A percentile compares a stretch with the other conserved stretches of the same genome.
Evolutionary conservation across 164 flowering plant genomes (phyloP).

Genomic region (Euptelea pleiosperma): DNA sequence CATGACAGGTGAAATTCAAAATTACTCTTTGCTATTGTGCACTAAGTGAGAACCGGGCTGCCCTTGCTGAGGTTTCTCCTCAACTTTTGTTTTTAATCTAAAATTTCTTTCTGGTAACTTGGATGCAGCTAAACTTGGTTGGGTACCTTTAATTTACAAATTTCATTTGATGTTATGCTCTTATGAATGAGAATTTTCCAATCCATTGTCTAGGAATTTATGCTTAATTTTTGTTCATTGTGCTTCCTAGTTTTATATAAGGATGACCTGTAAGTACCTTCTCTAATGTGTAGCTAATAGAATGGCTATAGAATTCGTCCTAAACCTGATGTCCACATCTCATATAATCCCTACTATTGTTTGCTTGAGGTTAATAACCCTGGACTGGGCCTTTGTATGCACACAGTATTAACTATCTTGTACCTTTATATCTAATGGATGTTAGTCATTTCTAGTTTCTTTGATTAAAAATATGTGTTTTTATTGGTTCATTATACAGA

Average conservation of each 20-base stretch:
- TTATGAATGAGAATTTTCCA: not conserved
- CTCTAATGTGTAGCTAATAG: not conserved
- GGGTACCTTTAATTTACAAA: no score
- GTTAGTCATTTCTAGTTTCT: not conserved
- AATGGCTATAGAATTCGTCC: not conserved
- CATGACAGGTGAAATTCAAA: slow-evolving; percentile 80
- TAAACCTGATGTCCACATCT: slow-evolving; percentile 1
- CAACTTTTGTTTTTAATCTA: not conserved
- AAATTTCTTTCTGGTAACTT: not conserved
- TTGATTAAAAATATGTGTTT: not conserved
- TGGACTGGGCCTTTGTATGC: slow-evolving; percentile 1
- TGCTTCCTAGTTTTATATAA: not conserved
- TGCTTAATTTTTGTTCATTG: not conserved
- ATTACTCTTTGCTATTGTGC: slow-evolving; percentile 72
- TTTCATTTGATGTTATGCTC: not conserved
- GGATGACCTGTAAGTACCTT: not conserved
- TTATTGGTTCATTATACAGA: slow-evolving; percentile 37
- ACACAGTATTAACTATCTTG: not conserved
- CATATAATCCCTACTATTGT: not conserved
- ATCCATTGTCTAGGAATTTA: not conserved
- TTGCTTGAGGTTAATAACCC: not conserved
- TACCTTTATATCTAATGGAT: not conserved
- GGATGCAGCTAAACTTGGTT: no score
- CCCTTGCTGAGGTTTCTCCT: slow-evolving; percentile 72
- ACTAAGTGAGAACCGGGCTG: slow-evolving; percentile 65